Conservation (phyloP, 768 basidiomycete genomes). For the Flagelloscypha sp. region DNA sequence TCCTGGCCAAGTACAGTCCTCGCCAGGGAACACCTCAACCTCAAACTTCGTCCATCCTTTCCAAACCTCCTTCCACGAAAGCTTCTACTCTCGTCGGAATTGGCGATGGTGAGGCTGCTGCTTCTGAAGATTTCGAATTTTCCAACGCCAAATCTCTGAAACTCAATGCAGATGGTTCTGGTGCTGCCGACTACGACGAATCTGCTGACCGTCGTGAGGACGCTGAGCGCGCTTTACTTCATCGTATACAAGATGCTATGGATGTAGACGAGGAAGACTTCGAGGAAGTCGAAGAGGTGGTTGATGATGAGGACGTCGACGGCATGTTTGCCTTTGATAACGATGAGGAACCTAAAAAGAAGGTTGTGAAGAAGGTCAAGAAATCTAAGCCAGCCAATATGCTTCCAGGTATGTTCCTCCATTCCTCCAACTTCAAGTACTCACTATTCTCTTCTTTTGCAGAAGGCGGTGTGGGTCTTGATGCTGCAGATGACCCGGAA, state of each 20-base stretch:
- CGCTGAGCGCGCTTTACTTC: conserved; percentile 39
- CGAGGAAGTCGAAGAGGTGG: conserved; percentile 35
- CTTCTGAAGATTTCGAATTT: conserved; percentile 38
- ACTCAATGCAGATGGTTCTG: conserved; percentile 41
- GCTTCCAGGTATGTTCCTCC: no score
- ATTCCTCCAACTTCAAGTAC: no score
- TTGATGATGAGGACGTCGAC: conserved; percentile 55
- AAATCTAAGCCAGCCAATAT: conserved; percentile 29
- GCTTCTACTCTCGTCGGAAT: no score
- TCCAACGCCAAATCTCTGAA: conserved; percentile 30
- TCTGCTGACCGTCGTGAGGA: conserved; percentile 55
- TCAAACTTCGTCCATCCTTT: no score
- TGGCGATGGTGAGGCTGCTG: no score
- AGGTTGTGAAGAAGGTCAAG: conserved; percentile 35
- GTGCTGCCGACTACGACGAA: conserved; percentile 70
- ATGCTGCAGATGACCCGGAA: conserved; percentile 63
- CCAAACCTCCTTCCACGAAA: conserved; percentile 34
- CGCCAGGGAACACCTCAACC: no score
- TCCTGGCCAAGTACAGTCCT: no score
- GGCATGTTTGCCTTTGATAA: conserved; percentile 60
- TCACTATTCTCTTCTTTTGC: not conserved
- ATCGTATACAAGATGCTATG: conserved; percentile 22
- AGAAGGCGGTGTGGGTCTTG: conserved; percentile 23
- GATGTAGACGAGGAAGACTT: conserved; percentile 41
- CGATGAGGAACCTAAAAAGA: conserved; percentile 32